Percentiles rank a stretch among this genome's conserved stretches.
These are phyloP conservation scores for Pyrenochaeta sp. DNA, from an alignment of 2,329 filamentous ascomycete genomes.

Conservation along the genomic window DNA sequence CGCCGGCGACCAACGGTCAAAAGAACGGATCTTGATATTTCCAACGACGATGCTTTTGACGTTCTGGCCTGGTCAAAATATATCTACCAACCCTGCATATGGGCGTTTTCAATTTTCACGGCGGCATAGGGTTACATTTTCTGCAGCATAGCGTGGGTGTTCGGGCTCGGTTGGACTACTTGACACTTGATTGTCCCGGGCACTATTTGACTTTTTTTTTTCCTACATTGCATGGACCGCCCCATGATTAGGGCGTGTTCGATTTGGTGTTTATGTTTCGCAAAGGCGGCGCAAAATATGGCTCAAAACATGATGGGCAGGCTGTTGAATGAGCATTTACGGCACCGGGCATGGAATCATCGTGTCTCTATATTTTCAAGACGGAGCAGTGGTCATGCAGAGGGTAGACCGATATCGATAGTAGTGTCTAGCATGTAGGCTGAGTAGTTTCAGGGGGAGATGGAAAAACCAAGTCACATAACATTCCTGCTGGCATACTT, in stretches of 20 bases:
- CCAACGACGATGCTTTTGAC: slow-evolving; percentile 5
- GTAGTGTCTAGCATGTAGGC: slow-evolving; percentile 9
- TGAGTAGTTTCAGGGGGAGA: slow-evolving; percentile 10
- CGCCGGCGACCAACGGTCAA: slow-evolving; percentile 34
- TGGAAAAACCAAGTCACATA: slow-evolving; percentile 9
- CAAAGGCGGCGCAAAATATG: slow-evolving; percentile 25
- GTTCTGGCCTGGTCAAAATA: slow-evolving; percentile 7
- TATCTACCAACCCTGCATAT: slow-evolving; percentile 18
- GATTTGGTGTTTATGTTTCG: slow-evolving; percentile 21
- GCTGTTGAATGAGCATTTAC: slow-evolving; percentile 26
- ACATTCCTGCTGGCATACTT: not conserved
- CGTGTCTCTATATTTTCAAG: slow-evolving; percentile 13
- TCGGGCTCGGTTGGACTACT: slow-evolving; percentile 35
- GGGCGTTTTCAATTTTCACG: slow-evolving; percentile 33
- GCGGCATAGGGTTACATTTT: slow-evolving; percentile 29
- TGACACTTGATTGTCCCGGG: slow-evolving; percentile 23
- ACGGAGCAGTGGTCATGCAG: slow-evolving; percentile 8
- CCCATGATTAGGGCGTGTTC: slow-evolving; percentile 10
- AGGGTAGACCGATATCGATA: slow-evolving; percentile 12
- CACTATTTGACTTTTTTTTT: slow-evolving; percentile 20
- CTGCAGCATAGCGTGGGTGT: slow-evolving; percentile 49
- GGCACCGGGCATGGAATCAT: slow-evolving; percentile 18
- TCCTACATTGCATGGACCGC: slow-evolving; percentile 31
- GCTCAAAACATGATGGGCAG: slow-evolving; percentile 19
- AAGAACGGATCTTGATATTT: slow-evolving; percentile 27